phyloP scores from a whole-genome alignment of 1,284 basidiomycete genomes.

The Pseudomicrostroma phylloplanum region DNA sequence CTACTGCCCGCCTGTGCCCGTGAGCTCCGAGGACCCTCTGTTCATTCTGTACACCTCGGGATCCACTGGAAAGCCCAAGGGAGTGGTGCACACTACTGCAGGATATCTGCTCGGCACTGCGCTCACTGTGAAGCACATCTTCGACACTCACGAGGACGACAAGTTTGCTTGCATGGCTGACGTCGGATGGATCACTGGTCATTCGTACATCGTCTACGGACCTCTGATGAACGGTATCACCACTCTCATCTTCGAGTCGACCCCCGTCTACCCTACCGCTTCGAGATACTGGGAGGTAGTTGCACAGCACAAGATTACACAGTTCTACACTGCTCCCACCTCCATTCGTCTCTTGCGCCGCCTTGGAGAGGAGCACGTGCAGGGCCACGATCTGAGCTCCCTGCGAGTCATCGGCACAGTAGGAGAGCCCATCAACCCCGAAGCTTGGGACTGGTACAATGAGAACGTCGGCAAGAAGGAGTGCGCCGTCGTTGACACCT shows the following conservation, averaged over 20 bases:
- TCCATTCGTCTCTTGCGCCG: conserved; percentile 79
- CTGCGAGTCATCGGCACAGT: conserved; percentile 85
- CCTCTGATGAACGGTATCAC: conserved; percentile 84
- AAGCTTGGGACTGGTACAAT: conserved; percentile 98
- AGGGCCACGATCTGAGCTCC: conserved; percentile 73
- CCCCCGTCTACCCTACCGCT: conserved; percentile 91
- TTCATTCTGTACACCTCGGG: conserved; percentile 96
- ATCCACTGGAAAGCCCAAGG: conserved; percentile 93
- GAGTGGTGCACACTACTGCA: conserved; percentile 90
- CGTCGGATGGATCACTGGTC: conserved; percentile 97
- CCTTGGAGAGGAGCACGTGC: conserved; percentile 79
- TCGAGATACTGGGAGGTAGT: conserved; percentile 96
- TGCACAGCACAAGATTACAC: conserved; percentile 81
- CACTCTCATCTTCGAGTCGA: conserved; percentile 92
- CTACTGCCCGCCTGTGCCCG: conserved; percentile 80
- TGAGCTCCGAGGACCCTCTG: conserved; percentile 85
- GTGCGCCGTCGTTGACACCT: conserved; percentile 82
- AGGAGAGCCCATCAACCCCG: conserved; percentile 97
- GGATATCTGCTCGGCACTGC: conserved; percentile 86
- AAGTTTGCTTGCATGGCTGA: conserved; percentile 96
- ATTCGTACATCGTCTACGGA: conserved; percentile 95
- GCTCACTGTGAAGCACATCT: conserved; percentile 90
- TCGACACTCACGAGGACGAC: conserved; percentile 77
- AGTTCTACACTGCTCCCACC: conserved; percentile 52
- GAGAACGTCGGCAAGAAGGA: conserved; percentile 81